Evolutionary conservation across 345 rosid species (phyloP), one percentile per base, ranked within the genome.

Genomic region (Sisymbrium altissimum): DNA sequence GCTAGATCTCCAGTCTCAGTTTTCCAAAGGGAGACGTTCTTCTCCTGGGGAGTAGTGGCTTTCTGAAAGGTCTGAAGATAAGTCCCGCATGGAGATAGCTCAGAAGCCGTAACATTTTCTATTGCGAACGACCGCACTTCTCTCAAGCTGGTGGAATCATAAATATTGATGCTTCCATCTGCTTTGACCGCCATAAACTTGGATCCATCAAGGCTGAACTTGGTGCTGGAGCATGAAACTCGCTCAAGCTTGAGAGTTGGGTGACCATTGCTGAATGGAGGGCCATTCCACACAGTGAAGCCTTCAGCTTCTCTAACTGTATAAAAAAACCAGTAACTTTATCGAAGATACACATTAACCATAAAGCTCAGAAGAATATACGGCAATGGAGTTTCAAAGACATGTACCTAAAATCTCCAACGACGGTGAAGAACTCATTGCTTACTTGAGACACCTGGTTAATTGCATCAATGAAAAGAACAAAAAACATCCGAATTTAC

Each of bases 21-120:
- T 19, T 71, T 84, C 99, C 97, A 87, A 69, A 92, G 71, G 41
- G 82, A 72, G 45, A 90, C 86, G 71, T 95, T 92, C 81, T 87
- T 92, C 79, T 88, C 96, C 81, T 92, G 93, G 0, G 97, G 96
- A 9, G 85, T 76, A 40, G 85, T 65, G 5, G 92, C 67, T 76
- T 90, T 92, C 82, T 92, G 99, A 77, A 95, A 95, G 12, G 97
- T 88, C 75, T 89, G 97, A 46, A 92, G 87, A 64, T 84, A 92
- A 62, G 93, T 86, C 74, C 97, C 97, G 3, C 85, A 41, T 0
- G 99, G 92, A 8, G 99, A 95, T 72, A 92, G 64, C 29, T 83
- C 66, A 25, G 92, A 84, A 33, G 93, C 88, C 3, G 75, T 70
- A 54, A 94, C 82, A 84, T 83, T 73, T 7, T 87, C 79, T 44